Percentiles rank a stretch among this genome's conserved stretches.
Evolutionary conservation across 2,329 filamentous ascomycete genomes (phyloP).

Genomic region (Pseudocercospora vitis): DNA sequence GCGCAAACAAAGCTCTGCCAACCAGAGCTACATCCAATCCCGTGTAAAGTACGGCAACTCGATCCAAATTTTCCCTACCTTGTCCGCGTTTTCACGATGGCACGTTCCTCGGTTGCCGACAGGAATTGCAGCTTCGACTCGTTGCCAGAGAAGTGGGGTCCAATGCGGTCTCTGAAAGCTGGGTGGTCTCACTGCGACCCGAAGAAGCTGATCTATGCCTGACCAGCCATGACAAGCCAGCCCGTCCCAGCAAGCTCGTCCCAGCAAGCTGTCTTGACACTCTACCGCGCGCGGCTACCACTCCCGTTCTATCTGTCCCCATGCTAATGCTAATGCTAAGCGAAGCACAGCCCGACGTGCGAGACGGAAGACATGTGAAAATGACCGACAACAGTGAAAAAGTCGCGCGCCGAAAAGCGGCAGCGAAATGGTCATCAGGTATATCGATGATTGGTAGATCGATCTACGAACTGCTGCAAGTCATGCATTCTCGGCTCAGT

Average conservation of each 20-base stretch:
- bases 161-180: background rate
- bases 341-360: too few species aligned
- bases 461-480: slow-evolving; percentile 9
- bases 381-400: background rate
- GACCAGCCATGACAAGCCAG: too few species aligned
- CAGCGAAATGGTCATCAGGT: background rate
- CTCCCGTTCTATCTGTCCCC: background rate
- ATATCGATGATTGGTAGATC: background rate
- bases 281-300: background rate
- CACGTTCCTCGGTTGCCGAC: slow-evolving; percentile 1
- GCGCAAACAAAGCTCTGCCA: background rate
- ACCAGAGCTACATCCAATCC: background rate
- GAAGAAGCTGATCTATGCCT: slow-evolving; percentile 2
- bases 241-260: too few species aligned
- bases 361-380: background rate
- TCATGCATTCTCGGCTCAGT: background rate
- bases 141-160: background rate
- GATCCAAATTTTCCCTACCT: background rate
- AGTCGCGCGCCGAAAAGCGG: slow-evolving; percentile 1
- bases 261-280: background rate
- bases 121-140: too few species aligned
- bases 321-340: too few species aligned
- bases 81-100: too few species aligned
- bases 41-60: background rate
- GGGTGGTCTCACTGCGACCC: slow-evolving; percentile 1